Percentiles rank a stretch among this genome's conserved stretches.
These are phyloP conservation scores for Wickerhamomyces xylosicus DNA, from an alignment of 805 yeast genomes.

Conservation along the genomic window DNA sequence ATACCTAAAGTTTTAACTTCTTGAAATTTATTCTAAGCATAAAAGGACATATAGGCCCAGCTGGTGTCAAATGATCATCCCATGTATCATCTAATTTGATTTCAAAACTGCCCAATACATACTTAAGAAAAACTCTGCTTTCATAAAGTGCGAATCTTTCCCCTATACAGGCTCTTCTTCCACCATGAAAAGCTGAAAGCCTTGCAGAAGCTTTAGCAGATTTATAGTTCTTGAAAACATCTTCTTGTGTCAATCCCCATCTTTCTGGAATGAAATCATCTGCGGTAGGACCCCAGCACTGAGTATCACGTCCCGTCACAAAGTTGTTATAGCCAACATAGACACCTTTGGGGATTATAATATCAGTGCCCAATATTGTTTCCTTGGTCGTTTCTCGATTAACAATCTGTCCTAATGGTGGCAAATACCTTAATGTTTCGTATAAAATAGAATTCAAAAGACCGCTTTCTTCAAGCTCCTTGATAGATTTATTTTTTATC, in stretches of 20 bases:
- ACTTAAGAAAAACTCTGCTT: conserved; percentile 27
- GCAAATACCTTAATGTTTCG: conserved; percentile 40
- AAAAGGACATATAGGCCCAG: conserved; percentile 47
- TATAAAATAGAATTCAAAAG: conserved; percentile 27
- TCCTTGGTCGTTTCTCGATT: conserved; percentile 34
- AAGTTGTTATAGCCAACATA: conserved; percentile 48
- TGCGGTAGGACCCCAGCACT: conserved; percentile 35
- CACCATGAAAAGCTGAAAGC: conserved; percentile 48
- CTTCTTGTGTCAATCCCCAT: conserved; percentile 36
- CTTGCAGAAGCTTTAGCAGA: conserved; percentile 33
- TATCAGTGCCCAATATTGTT: conserved; percentile 29
- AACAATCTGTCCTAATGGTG: conserved; percentile 48
- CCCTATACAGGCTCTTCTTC: conserved; percentile 50
- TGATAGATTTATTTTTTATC: conserved; percentile 2
- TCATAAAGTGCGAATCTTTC: conserved; percentile 45
- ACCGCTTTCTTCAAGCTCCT: conserved; percentile 14
- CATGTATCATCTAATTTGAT: conserved; percentile 31
- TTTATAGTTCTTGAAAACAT: conserved; percentile 29
- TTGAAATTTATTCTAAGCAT: conserved; percentile 14
- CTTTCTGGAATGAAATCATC: conserved; percentile 35
- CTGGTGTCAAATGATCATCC: conserved; percentile 42
- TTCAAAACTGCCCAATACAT: conserved; percentile 26
- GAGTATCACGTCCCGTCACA: conserved; percentile 35
- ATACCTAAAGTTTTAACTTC: neutral
- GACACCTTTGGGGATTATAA: conserved; percentile 36